Conservation (phyloP, 140 eudicot genomes). For the Flaveria floridana region DNA sequence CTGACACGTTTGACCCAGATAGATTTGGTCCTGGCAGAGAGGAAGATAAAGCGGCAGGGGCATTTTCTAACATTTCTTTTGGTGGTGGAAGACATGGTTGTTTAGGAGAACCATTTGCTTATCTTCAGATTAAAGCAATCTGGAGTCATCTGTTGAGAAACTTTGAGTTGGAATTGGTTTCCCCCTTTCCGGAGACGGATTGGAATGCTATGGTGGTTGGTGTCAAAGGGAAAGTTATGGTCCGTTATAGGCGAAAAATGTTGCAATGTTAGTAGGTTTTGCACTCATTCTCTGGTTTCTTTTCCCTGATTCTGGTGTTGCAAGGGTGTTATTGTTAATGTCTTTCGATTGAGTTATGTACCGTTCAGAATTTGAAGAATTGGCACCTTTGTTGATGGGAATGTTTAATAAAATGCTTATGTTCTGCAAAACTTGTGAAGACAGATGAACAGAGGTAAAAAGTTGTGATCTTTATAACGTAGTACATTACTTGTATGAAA, state of each 20-base stretch:
- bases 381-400: neutral
- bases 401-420: neutral
- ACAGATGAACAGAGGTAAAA: constrained; percentile 8
- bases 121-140: constrained; percentile 77
- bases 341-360: neutral
- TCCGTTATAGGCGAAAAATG: constrained; percentile 74
- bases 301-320: constrained; percentile 33
- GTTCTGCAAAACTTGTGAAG: constrained; percentile 6
- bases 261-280: constrained; percentile 21
- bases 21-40: constrained; percentile 78
- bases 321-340: neutral
- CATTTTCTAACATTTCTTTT: constrained; percentile 80
- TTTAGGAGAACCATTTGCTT: constrained; percentile 85
- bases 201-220: constrained; percentile 97
- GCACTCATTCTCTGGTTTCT: constrained; percentile 7
- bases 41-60: constrained; percentile 86
- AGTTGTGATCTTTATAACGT: constrained; percentile 9
- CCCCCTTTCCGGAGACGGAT: constrained; percentile 83
- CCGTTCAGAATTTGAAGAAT: neutral
- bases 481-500: constrained; percentile 4
- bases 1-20: constrained; percentile 83
- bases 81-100: constrained; percentile 97
- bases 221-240: constrained; percentile 86
- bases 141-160: constrained; percentile 88
- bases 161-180: constrained; percentile 68